Base-by-base conservation (phyloP, 2,329 filamentous ascomycete genomes). In the Penicillium sp. region DNA sequence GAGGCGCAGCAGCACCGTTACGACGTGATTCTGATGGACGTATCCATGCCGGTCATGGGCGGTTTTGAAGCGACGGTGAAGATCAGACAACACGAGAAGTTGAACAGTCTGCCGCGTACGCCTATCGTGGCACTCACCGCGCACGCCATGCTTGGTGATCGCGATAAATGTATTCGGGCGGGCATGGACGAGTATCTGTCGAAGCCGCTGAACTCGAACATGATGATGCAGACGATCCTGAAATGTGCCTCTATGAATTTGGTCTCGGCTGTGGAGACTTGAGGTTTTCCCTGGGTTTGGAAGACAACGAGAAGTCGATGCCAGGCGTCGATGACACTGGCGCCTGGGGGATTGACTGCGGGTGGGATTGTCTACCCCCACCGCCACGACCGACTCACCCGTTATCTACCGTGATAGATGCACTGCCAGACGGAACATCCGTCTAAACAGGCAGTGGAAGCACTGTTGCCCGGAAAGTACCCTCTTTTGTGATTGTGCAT, bases 181-280 rank as follows among this genome's bases (percentile, higher is more conserved):
- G 91, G 96, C 78, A 97, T 97, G 93, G 93, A 97, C 76, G 93
- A 97, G 76, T 97, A 97, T 72, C 82, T 97, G 36, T 96, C 92
- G 11, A 97, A 97, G 74, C 92, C 92, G 24, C 82, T 96, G 60
- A 92, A 96, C 75, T 91, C 95, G 72, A 95, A 93, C 71, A 90
- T 95, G 72, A 87, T 96, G 67, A 96, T 96, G 68, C 65, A 68
- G 49, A 67, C 65, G 2, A 68, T 68, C 6, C 14, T 63, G 24
- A 67, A 67, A 19, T 67, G 60, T 27, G 50, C 65, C 0, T 49
- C 63, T 14, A 63, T 66, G 60, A 68, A 62, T 37, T 43, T 63
- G 50, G 39, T 63, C 27, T 41, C 63, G 13, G 50, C 50, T 14
- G 37, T 52, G 6, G 50, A 52, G 11, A 31, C 37, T 13, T 52